Evolutionary conservation across 345 rosid species (phyloP).

Genomic region (Heritiera littoralis): DNA sequence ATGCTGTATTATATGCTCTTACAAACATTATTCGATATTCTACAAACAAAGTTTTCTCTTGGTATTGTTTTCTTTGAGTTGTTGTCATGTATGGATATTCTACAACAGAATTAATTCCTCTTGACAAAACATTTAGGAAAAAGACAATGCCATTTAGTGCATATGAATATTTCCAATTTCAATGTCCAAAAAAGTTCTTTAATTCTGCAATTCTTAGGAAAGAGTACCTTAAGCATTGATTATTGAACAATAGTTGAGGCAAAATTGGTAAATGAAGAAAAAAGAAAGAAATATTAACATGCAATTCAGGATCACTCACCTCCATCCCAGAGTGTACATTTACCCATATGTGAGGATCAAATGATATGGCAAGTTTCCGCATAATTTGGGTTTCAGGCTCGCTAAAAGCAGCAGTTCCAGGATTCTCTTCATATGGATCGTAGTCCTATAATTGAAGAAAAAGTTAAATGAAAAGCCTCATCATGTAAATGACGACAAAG

Average conservation of each 20-base stretch:
- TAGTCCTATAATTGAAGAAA: conserved; percentile 61
- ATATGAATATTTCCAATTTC: conserved; percentile 4
- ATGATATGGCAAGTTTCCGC: conserved; percentile 86
- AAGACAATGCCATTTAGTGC: background rate
- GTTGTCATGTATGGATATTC: background rate
- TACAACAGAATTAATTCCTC: background rate
- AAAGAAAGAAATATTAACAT: background rate
- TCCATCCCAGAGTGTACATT: conserved; percentile 99
- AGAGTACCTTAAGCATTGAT: background rate
- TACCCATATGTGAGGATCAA: conserved; percentile 94
- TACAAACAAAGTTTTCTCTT: background rate
- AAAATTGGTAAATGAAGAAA: background rate
- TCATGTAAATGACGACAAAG: conserved; percentile 1
- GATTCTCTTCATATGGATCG: conserved; percentile 97
- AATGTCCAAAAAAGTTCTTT: background rate
- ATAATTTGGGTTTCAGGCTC: conserved; percentile 95
- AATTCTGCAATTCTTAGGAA: conserved; percentile 1
- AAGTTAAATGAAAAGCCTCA: conserved; percentile 10
- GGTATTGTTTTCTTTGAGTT: background rate
- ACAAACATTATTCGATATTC: background rate
- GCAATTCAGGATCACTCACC: conserved; percentile 42
- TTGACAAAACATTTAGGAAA: background rate
- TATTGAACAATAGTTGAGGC: background rate
- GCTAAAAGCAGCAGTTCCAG: conserved; percentile 88
- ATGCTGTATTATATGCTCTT: background rate